A percentile compares a stretch with the other conserved stretches of the same genome.
phyloP scores from a whole-genome alignment of 176 grass and related monocot species.

The Hsuehochloa calcarea region DNA sequence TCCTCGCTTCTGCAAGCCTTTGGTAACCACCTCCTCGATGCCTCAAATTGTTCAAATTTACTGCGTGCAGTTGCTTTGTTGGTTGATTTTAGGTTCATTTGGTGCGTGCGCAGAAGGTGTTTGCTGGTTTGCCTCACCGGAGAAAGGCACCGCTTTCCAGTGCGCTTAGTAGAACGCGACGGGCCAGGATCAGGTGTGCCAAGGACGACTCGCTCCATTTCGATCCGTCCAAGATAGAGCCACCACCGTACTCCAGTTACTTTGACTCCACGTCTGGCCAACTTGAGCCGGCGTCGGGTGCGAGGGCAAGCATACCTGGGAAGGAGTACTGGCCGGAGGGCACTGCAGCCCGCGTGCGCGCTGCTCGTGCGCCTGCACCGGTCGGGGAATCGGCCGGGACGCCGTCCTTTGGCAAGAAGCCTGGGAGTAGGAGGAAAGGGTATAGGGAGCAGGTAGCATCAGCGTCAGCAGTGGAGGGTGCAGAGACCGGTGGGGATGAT shows the following conservation, averaged over 20 bases:
- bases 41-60: not conserved
- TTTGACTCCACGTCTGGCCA: conserved; percentile 78
- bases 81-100: not conserved
- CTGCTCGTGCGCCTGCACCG: conserved; percentile 78
- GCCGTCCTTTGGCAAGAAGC: conserved; percentile 73
- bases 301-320: conserved; percentile 73
- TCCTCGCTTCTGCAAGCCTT: conserved; percentile 13
- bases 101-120: conserved; percentile 42
- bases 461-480: conserved; percentile 17
- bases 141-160: conserved; percentile 14
- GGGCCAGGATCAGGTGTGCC: conserved; percentile 39
- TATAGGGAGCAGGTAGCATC: conserved; percentile 39
- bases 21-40: conserved; percentile 3
- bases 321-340: conserved; percentile 94
- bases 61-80: not conserved
- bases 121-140: conserved; percentile 35
- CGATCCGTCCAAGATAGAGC: conserved; percentile 74
- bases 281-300: conserved; percentile 79
- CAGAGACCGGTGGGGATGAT: conserved; percentile 33
- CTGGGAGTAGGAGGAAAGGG: conserved; percentile 79
- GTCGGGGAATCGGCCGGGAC: conserved; percentile 52
- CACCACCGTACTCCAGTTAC: conserved; percentile 77
- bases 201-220: conserved; percentile 66
- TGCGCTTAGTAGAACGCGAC: not conserved
- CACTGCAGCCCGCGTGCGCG: conserved; percentile 55